A percentile compares a stretch with the other conserved stretches of the same genome.
These are phyloP conservation scores for Diaporthe aspalathi DNA, from an alignment of 2,329 filamentous ascomycete genomes.

Conservation along the genomic window DNA sequence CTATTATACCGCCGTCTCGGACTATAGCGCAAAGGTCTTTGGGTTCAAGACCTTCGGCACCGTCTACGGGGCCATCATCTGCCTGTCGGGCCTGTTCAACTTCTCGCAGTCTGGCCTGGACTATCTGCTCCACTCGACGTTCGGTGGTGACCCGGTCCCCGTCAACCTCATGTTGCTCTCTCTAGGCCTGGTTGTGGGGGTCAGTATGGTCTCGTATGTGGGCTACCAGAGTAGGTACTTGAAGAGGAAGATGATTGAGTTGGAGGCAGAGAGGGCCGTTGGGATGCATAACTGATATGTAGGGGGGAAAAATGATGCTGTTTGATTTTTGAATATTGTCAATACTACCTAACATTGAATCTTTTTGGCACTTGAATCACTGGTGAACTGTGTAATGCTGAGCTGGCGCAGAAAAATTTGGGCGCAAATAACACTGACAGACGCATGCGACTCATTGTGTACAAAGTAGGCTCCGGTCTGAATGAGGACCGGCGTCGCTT, in stretches of 20 bases:
- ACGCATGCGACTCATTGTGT: no score
- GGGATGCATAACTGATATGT: conserved; percentile 14
- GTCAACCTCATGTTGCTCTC: conserved; percentile 78
- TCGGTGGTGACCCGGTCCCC: conserved; percentile 78
- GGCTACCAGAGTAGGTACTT: conserved; percentile 52
- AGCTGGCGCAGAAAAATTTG: no score
- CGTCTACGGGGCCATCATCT: conserved; percentile 93
- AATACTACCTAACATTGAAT: neutral
- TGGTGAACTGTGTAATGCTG: neutral
- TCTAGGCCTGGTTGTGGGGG: conserved; percentile 72
- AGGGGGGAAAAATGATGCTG: neutral
- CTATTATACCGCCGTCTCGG: conserved; percentile 91
- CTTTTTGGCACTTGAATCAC: neutral
- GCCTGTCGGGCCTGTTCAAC: conserved; percentile 84
- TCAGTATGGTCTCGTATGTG: conserved; percentile 75
- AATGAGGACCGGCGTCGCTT: neutral
- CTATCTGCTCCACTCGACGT: conserved; percentile 78
- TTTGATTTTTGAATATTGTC: neutral
- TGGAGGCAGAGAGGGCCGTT: conserved; percentile 48
- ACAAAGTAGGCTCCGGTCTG: neutral
- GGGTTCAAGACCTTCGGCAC: conserved; percentile 92
- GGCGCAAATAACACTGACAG: no score
- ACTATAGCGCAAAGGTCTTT: conserved; percentile 92
- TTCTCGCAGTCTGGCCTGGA: conserved; percentile 86
- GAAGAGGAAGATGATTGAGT: conserved; percentile 48